phyloP scores from a whole-genome alignment of 2,329 filamentous ascomycete genomes.

The Daldinia eschscholtzii region DNA sequence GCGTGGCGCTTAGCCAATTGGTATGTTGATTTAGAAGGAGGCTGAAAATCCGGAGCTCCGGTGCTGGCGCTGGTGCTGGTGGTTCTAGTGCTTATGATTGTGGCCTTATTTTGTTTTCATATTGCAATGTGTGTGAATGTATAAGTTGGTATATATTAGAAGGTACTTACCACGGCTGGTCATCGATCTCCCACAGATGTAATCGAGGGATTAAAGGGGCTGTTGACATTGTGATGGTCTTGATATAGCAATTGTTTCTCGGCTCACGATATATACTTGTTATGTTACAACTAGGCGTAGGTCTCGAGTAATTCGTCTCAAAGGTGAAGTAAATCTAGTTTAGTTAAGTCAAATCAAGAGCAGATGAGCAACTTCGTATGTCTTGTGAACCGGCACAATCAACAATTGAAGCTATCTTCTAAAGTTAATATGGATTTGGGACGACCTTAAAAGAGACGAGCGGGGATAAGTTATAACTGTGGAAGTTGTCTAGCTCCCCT shows the following conservation, averaged over 20 bases:
- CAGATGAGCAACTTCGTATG: neutral
- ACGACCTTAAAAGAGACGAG: constrained; percentile 4
- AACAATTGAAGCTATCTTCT: constrained; percentile 18
- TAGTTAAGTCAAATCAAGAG: neutral
- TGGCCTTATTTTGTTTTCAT: neutral
- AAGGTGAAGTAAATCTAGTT: neutral
- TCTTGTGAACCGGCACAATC: constrained; percentile 24
- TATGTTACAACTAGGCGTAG: neutral
- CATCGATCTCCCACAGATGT: constrained; percentile 76
- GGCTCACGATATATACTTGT: constrained; percentile 1
- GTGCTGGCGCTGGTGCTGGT: constrained; percentile 2
- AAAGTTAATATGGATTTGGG: constrained; percentile 1
- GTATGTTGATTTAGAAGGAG: constrained; percentile 23
- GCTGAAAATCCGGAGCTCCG: constrained; percentile 35
- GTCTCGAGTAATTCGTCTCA: constrained; percentile 2
- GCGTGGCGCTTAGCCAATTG: constrained; percentile 22
- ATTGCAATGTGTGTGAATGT: neutral
- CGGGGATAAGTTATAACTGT: constrained; percentile 4
- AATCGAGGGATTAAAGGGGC: constrained; percentile 67
- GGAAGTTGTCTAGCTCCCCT: constrained; percentile 6
- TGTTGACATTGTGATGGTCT: constrained; percentile 45
- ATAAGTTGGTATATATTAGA: neutral
- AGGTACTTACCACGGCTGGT: constrained; percentile 70
- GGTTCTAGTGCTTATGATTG: constrained; percentile 19
- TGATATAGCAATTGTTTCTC: constrained; percentile 1